These are phyloP conservation scores for Trichomonascus vanleenenianus DNA, from an alignment of 805 yeast species.

Conservation along the genomic window DNA sequence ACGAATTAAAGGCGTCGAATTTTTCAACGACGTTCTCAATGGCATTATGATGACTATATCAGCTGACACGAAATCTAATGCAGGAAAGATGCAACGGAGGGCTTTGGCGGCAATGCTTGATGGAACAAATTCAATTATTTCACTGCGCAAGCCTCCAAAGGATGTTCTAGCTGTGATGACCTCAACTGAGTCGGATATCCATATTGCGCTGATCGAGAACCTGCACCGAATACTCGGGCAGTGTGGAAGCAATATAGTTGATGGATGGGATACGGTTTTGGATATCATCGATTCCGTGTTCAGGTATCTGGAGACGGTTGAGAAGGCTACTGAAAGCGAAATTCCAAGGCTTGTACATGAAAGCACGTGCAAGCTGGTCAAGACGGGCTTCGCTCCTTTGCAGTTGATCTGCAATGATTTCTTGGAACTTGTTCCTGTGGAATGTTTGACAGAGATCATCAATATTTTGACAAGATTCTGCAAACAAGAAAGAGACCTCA, in stretches of 20 bases:
- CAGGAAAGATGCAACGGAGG: slow-evolving; percentile 23
- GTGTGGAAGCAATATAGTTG: slow-evolving; percentile 52
- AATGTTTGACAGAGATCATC: slow-evolving; percentile 55
- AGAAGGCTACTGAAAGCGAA: slow-evolving; percentile 26
- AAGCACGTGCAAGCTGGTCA: slow-evolving; percentile 45
- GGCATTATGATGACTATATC: slow-evolving; percentile 26
- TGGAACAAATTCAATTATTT: slow-evolving; percentile 26
- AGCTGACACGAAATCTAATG: neutral
- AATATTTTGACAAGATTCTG: slow-evolving; percentile 69
- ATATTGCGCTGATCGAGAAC: slow-evolving; percentile 52
- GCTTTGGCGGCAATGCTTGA: slow-evolving; percentile 42
- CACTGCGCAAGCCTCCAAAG: slow-evolving; percentile 10
- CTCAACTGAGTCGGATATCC: slow-evolving; percentile 58
- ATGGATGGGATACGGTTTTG: slow-evolving; percentile 73
- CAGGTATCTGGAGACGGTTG: slow-evolving; percentile 6
- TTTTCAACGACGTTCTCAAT: slow-evolving; percentile 36
- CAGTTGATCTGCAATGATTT: slow-evolving; percentile 84
- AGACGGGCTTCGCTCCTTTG: slow-evolving; percentile 71
- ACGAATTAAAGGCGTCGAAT: slow-evolving; percentile 42
- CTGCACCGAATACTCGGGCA: slow-evolving; percentile 69
- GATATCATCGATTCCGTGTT: slow-evolving; percentile 35
- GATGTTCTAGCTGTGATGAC: slow-evolving; percentile 6
- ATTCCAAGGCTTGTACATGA: slow-evolving; percentile 25
- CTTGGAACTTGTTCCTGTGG: slow-evolving; percentile 58
- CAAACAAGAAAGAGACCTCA: slow-evolving; percentile 62